Base-by-base conservation (phyloP, 2,329 filamentous ascomycete genomes). In the Bipolaris bicolor region DNA sequence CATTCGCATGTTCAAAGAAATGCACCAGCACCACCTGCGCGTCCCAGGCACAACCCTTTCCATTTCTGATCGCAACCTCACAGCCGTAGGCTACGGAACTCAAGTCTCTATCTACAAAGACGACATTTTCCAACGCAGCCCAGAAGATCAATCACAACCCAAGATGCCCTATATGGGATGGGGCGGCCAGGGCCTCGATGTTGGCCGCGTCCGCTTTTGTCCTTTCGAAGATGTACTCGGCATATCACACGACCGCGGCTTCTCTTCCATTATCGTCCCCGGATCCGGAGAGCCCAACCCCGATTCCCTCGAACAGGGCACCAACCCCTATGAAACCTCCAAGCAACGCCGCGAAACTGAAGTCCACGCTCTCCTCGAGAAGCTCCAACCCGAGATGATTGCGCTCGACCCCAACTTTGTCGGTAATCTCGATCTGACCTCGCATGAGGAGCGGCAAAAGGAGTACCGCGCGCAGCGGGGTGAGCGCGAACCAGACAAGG, bases 251-350 rank as follows among this genome's bases (percentile, higher is more conserved):
- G 85, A 90, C 71, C 82, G 88, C 58, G 95, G 95, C 13, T 98
- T 98, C 80, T 90, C 90, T 15, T 95, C 90, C 54, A 86, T 97
- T 72, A 86, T 99, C 66, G 87, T 98, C 1, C 95, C 95, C 7
- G 95, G 95, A 46, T 90, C 94, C n/a, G 95, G 95, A 61, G 95
- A 99, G 77, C 88, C 95, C 74, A 98, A 98, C 84, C 97, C 91
- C 75, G 95, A 99, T 76, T 90, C 92, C 2, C 82, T 97, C 52
- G 95, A 99, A 77, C 83, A 88, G 67, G 74, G 74, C 51, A 74
- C 70, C 11, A 99, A 99, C 81, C 95, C 95, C 33, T 98, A 94
- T 84, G 95, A 98, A 80, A 97, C 90, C 51, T 84, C 83, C 70
- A 96, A 95, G 79, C 93, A 98, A 80, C 87, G 95, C 69, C 93